Percentiles rank a stretch among this genome's conserved stretches.
These are phyloP conservation scores for Carex myosuroides DNA, from an alignment of 176 grass and related monocot species.

Conservation along the genomic window DNA sequence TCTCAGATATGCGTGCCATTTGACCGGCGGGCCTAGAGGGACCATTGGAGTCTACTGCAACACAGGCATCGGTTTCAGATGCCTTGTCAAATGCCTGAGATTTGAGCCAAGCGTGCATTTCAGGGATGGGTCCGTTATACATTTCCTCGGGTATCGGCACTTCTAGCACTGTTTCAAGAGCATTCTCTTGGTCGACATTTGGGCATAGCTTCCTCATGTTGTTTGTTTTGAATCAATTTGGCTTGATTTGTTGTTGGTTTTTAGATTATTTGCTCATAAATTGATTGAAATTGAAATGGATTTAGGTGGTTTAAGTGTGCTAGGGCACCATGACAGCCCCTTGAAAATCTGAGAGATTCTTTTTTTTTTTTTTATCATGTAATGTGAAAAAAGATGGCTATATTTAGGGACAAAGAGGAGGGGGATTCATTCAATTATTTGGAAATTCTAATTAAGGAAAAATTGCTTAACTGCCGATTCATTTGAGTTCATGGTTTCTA, in stretches of 20 bases:
- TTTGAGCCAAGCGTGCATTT: conserved; percentile 88
- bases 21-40: conserved; percentile 17
- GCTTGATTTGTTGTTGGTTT: not conserved
- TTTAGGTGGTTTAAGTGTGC: not conserved
- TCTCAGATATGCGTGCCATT: conserved; percentile 40
- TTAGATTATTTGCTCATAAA: not conserved
- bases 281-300: not conserved
- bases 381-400: conserved; percentile 9
- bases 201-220: conserved; percentile 95
- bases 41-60: conserved; percentile 25
- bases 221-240: not conserved
- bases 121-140: conserved; percentile 42
- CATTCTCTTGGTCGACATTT: conserved; percentile 64
- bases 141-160: conserved; percentile 98
- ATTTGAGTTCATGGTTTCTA: not conserved
- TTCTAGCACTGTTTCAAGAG: conserved; percentile 91
- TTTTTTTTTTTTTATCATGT: not conserved
- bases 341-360: not conserved
- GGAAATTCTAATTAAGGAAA: conserved; percentile 12
- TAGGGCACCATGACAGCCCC: not conserved
- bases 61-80: conserved; percentile 26
- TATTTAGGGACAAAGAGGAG: not conserved
- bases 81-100: conserved; percentile 84
- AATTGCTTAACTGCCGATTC: not conserved
- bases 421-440: not conserved